Evolutionary conservation across 169 alveolate species (phyloP).

Genomic region (Theileria luwenshuni): DNA sequence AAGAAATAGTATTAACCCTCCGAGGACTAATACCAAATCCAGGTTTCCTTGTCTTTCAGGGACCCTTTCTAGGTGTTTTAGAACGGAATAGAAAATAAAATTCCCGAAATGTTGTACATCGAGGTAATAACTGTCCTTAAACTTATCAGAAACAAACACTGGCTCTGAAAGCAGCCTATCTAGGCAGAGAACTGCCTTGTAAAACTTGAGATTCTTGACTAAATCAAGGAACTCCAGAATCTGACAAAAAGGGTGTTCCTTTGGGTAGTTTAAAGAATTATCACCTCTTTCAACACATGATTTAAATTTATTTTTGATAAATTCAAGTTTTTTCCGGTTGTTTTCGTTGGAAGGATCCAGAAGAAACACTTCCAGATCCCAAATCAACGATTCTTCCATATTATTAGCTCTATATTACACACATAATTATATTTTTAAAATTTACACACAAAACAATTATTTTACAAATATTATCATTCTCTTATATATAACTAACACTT

Average conservation of each 20-base stretch:
- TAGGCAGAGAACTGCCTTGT: neutral
- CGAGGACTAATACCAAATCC: slow-evolving; percentile 25
- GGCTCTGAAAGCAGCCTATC: neutral
- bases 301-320: slow-evolving; percentile 75
- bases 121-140: neutral
- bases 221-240: too few species aligned
- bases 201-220: neutral
- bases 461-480: neutral
- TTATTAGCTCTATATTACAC: too few species aligned
- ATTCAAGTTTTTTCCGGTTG: slow-evolving; percentile 39
- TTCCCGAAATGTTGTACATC: too few species aligned
- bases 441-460: neutral
- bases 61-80: too few species aligned
- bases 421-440: slow-evolving; percentile 2
- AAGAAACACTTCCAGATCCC: slow-evolving; percentile 32
- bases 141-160: neutral
- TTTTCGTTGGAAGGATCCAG: slow-evolving; percentile 50
- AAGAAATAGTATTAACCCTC: slow-evolving; percentile 41
- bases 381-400: neutral
- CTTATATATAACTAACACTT: neutral
- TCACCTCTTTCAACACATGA: slow-evolving; percentile 25
- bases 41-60: slow-evolving; percentile 5
- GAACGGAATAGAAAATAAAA: too few species aligned
- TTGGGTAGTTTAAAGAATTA: neutral
- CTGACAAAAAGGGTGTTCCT: too few species aligned